Conservation (phyloP, 192 early-diverging fungal species). For the Coemansia sp. region DNA sequence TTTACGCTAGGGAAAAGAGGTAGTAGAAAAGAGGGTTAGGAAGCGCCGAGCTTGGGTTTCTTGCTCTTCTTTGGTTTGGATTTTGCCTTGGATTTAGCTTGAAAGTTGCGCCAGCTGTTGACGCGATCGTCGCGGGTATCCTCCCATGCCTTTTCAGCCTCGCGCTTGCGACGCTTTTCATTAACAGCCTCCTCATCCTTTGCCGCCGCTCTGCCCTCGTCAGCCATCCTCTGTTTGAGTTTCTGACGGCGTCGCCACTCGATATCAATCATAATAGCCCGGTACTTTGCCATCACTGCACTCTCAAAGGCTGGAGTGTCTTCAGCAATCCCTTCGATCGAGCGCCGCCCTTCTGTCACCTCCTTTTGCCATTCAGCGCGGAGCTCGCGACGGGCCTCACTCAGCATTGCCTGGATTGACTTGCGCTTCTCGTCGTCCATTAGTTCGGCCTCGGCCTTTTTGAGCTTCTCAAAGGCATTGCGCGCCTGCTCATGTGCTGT, state of each 20-base stretch:
- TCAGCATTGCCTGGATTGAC: slow-evolving; percentile 26
- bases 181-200: slow-evolving; percentile 23
- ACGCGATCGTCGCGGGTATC: slow-evolving; percentile 42
- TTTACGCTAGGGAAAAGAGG: too few species aligned
- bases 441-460: slow-evolving; percentile 35
- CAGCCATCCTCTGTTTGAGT: slow-evolving; percentile 40
- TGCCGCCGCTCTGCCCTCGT: slow-evolving; percentile 21
- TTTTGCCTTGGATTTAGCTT: slow-evolving; percentile 20
- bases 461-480: slow-evolving; percentile 45
- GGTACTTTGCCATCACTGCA: slow-evolving; percentile 31
- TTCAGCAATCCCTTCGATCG: neutral
- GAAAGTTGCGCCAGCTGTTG: slow-evolving; percentile 43
- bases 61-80: slow-evolving; percentile 4
- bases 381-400: slow-evolving; percentile 39
- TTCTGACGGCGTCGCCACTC: slow-evolving; percentile 46
- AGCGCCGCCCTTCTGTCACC: neutral
- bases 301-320: slow-evolving; percentile 8
- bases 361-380: slow-evolving; percentile 19
- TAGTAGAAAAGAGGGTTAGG: neutral
- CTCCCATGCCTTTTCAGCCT: slow-evolving; percentile 43
- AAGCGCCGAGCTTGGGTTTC: neutral
- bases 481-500: slow-evolving; percentile 33
- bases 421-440: slow-evolving; percentile 45
- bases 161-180: slow-evolving; percentile 22
- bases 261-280: slow-evolving; percentile 36